Percentiles rank a stretch among this genome's conserved stretches.
Evolutionary conservation across 768 basidiomycete species (phyloP).

Genomic region (Mycena filopes): DNA sequence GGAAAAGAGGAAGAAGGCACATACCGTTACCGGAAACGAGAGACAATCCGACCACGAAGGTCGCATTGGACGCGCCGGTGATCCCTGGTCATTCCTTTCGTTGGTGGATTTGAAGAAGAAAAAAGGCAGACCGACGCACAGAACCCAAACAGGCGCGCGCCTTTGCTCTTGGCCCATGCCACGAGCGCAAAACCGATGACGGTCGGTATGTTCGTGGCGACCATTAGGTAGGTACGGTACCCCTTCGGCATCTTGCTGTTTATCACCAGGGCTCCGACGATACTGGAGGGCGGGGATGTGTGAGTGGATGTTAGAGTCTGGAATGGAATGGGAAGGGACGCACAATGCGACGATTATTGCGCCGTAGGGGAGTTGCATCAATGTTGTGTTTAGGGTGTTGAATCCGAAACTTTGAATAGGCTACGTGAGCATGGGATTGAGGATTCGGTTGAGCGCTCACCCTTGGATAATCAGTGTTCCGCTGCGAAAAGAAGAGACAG

Average conservation of each 20-base stretch:
- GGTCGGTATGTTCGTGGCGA: conserved; percentile 36
- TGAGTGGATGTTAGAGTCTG: not conserved
- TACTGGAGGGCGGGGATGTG: conserved; percentile 10
- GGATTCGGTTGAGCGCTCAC: conserved; percentile 5
- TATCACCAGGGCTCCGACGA: conserved; percentile 32
- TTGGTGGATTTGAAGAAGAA: not conserved
- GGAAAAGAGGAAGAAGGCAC: too few relatives aligned
- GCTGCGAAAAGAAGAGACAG: conserved; percentile 14
- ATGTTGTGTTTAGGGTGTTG: conserved; percentile 39
- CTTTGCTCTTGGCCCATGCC: conserved; percentile 38
- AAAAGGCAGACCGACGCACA: conserved; percentile 23
- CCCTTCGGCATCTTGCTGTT: conserved; percentile 36
- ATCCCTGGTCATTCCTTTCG: conserved; percentile 24
- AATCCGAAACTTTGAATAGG: conserved; percentile 40
- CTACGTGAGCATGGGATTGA: not conserved
- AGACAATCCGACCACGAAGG: conserved; percentile 43
- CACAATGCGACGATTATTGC: conserved; percentile 36
- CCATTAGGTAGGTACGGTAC: conserved; percentile 40
- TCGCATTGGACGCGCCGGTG: conserved; percentile 42
- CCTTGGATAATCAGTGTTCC: conserved; percentile 41
- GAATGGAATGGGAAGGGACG: not conserved
- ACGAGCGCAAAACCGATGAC: conserved; percentile 41
- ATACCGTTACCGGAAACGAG: conserved; percentile 51
- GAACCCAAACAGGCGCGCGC: conserved; percentile 34
- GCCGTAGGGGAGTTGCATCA: conserved; percentile 41